Conservation (phyloP, 129 eudicot species). For the Helianthus tuberosus region DNA sequence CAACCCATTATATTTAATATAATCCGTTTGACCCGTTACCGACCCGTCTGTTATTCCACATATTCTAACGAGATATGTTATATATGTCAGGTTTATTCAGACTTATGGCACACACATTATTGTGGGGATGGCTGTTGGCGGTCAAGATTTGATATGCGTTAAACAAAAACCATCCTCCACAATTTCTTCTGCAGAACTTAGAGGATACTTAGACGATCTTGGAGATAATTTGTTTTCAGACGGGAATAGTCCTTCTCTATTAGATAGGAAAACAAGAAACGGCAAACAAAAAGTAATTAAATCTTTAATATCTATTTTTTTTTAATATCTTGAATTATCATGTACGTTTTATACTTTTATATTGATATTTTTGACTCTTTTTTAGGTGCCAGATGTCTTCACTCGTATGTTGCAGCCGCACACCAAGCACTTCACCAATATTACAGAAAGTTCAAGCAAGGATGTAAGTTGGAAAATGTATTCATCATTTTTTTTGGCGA, state of each 20-base stretch:
- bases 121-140: conserved; percentile 95
- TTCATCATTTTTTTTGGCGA: background rate
- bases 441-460: conserved; percentile 34
- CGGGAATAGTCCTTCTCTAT: conserved; percentile 54
- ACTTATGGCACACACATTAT: conserved; percentile 90
- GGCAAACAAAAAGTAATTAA: conserved; percentile 56
- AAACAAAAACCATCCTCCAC: conserved; percentile 77
- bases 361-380: background rate
- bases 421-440: conserved; percentile 33
- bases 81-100: conserved; percentile 80
- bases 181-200: conserved; percentile 76
- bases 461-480: conserved; percentile 15
- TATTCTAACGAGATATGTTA: conserved; percentile 16
- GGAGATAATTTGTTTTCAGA: conserved; percentile 90
- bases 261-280: conserved; percentile 65
- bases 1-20: background rate
- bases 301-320: conserved; percentile 1
- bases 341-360: background rate
- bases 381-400: conserved; percentile 52
- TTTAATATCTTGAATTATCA: background rate
- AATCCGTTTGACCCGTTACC: background rate
- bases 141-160: conserved; percentile 90
- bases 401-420: conserved; percentile 35
- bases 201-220: conserved; percentile 84
- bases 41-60: background rate